Evolutionary conservation across 192 early-diverging fungal genomes (phyloP).

Genomic region (Podila clonocystis): DNA sequence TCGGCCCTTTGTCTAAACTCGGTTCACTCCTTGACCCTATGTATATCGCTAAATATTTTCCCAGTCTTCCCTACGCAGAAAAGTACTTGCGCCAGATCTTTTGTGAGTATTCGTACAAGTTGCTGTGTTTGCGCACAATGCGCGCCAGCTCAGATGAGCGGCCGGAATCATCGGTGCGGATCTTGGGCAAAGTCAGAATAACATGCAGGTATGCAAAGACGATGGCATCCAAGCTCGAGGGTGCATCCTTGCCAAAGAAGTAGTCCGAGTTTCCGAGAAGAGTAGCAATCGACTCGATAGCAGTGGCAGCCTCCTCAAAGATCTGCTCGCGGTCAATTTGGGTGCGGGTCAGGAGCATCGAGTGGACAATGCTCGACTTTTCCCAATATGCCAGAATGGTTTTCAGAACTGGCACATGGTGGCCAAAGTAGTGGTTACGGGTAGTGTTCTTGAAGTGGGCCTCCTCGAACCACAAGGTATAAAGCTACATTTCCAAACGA

Average conservation of each 20-base stretch:
- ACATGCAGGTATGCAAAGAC: slow-evolving; percentile 49
- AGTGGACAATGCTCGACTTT: slow-evolving; percentile 32
- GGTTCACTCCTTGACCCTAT: too few relatives aligned
- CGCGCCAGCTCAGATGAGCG: slow-evolving; percentile 34
- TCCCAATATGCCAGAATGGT: slow-evolving; percentile 18
- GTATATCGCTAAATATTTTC: not conserved
- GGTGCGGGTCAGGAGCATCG: slow-evolving; percentile 45
- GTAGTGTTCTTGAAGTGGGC: slow-evolving; percentile 44
- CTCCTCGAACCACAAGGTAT: slow-evolving; percentile 46
- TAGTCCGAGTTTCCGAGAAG: slow-evolving; percentile 29
- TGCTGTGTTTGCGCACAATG: slow-evolving; percentile 42
- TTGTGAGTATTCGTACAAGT: slow-evolving; percentile 39
- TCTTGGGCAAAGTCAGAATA: slow-evolving; percentile 36
- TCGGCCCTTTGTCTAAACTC: too few relatives aligned
- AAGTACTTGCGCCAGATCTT: slow-evolving; percentile 49
- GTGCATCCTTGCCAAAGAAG: slow-evolving; percentile 36
- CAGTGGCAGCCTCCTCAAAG: slow-evolving; percentile 40
- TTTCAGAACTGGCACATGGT: slow-evolving; percentile 23
- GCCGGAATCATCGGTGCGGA: slow-evolving; percentile 32
- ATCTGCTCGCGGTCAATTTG: slow-evolving; percentile 49
- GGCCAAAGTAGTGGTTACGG: slow-evolving; percentile 45
- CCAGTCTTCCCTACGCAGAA: slow-evolving; percentile 3
- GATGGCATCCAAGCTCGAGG: slow-evolving; percentile 37
- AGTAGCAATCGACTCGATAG: slow-evolving; percentile 28
- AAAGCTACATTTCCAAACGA: slow-evolving; percentile 10